Base-by-base conservation (phyloP, 2,329 filamentous ascomycete genomes). In the Aspergillus sp. region DNA sequence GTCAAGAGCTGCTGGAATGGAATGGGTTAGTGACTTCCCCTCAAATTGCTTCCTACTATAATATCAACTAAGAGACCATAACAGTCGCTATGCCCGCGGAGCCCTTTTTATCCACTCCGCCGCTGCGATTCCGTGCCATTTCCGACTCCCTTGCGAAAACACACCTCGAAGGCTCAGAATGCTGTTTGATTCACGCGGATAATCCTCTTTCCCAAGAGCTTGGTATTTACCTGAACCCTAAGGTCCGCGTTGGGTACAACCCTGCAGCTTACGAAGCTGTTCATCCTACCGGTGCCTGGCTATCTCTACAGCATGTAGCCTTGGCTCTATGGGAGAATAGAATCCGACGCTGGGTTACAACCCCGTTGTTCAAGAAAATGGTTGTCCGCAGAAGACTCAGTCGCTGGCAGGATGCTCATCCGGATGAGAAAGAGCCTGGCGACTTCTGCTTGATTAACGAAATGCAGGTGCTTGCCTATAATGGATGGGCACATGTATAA, bases 111-210 rank as follows among this genome's bases (percentile, higher is more conserved):
- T 58, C 62, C 2, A 56, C 70, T 2, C 69, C 75, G 0, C 78
- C 78, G 3, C 64, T 90, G 0, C 79, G 77, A n/a, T 91, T 91
- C 73, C 85, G 89, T 8, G 88, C 82, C 4, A 80, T 90, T 21
- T 70, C 84, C 0, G 88, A 90, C 68, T 82, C 81, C 3, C 83
- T 94, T 1, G 82, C 82, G 0, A 21, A 21, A 21, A n/a, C n/a
- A 30, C 74, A 77, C 49, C 79, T 92, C 25, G 90, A 93, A 73
- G 90, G 82, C n/a, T 90, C 86, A 13, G 90, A 93, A 75, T 92
- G 90, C 78, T 93, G 90, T 73, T 83, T 93, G 55, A 76, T 79
- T 17, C 75, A 79, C 41, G 72, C 70, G 3, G 77, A 79, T 57
- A 77, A 77, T 58, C 70, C 70, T 1, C 64, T 76, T 21, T 21